phyloP scores from a whole-genome alignment of 2,329 filamentous ascomycete genomes.

The Coniochaeta prunicola region DNA sequence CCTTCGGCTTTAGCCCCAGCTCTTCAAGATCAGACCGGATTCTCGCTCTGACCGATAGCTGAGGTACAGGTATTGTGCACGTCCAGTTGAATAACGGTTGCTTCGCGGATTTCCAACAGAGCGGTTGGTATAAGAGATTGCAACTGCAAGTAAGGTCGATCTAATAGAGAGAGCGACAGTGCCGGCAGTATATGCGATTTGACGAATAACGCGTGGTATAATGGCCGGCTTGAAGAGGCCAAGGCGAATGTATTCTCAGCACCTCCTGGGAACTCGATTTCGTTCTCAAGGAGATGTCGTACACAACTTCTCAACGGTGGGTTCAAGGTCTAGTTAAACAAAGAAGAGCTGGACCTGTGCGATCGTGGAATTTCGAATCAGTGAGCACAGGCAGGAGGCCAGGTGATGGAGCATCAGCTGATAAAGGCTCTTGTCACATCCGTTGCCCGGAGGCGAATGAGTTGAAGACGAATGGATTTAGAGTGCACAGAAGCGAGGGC shows the following conservation, averaged over 20 bases:
- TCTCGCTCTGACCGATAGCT: background rate
- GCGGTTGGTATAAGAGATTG: background rate
- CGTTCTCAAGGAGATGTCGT: background rate
- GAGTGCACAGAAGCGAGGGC: background rate
- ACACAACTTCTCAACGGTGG: background rate
- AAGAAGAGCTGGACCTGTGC: background rate
- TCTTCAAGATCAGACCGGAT: background rate
- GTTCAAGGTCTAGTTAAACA: background rate
- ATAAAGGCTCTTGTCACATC: conserved; percentile 7
- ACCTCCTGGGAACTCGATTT: background rate
- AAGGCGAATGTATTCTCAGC: background rate
- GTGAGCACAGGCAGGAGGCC: background rate
- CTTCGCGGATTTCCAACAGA: background rate
- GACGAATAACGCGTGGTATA: background rate
- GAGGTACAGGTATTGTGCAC: background rate
- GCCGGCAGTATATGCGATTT: background rate
- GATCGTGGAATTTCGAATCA: background rate
- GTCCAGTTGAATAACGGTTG: background rate
- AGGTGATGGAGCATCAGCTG: conserved; percentile 5
- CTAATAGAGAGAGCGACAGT: background rate
- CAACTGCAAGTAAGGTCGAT: background rate
- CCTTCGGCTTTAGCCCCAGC: background rate
- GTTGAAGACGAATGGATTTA: background rate
- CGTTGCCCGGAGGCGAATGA: background rate
- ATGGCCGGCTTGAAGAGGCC: background rate